Percentiles rank a stretch among this genome's conserved stretches.
These are phyloP conservation scores for Glutinoglossum americanum DNA, from an alignment of 495 filamentous ascomycete species.

Conservation along the genomic window DNA sequence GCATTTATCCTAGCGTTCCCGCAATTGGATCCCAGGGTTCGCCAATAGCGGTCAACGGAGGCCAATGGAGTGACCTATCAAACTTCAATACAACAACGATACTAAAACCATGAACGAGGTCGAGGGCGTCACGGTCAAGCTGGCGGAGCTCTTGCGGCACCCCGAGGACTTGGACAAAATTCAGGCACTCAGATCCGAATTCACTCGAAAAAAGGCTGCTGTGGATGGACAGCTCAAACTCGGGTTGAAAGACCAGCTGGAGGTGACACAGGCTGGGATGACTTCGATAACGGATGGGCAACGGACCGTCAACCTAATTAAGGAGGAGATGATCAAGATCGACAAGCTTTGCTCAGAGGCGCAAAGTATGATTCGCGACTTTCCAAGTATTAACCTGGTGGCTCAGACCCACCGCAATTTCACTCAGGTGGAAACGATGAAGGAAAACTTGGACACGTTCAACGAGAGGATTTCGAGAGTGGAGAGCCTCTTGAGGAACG, in stretches of 20 bases:
- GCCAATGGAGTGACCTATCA: constrained; percentile 12
- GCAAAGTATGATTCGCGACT: constrained; percentile 89
- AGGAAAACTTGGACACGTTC: constrained; percentile 68
- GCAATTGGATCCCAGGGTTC: background rate
- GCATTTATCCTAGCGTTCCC: background rate
- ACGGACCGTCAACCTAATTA: constrained; percentile 66
- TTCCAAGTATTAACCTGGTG: constrained; percentile 85
- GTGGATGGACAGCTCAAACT: constrained; percentile 75
- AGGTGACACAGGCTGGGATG: constrained; percentile 83
- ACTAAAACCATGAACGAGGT: constrained; percentile 23
- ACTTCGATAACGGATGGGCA: constrained; percentile 67
- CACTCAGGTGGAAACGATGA: constrained; percentile 77
- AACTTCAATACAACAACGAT: constrained; percentile 1
- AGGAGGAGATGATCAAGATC: constrained; percentile 96
- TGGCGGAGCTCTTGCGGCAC: constrained; percentile 50
- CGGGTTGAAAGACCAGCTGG: constrained; percentile 73
- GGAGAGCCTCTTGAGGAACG: constrained; percentile 51
- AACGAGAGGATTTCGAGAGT: constrained; percentile 50
- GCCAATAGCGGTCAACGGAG: background rate
- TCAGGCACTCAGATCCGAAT: constrained; percentile 69
- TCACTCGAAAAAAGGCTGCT: constrained; percentile 77
- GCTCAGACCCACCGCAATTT: constrained; percentile 91
- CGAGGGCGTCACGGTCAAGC: constrained; percentile 33
- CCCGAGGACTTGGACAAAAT: constrained; percentile 92
- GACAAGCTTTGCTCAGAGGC: constrained; percentile 92